Base-by-base conservation (phyloP, 768 basidiomycete genomes). In the Gelatoporia subvermispora region DNA sequence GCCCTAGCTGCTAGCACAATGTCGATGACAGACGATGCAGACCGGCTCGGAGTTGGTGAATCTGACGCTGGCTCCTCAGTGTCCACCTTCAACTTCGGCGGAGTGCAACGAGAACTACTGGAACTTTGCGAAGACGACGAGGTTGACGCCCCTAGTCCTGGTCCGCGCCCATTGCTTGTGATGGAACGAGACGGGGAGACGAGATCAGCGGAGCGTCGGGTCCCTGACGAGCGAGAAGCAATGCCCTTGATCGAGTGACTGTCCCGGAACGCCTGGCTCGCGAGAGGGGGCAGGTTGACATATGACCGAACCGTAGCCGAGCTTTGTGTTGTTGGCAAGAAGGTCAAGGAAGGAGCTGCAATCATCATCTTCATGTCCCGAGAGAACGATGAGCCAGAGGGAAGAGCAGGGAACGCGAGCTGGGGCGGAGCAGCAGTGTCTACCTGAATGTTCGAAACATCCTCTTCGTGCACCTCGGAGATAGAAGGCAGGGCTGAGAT, bases 181-280 rank as follows among this genome's bases (percentile, higher is more conserved):
- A 8, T 17, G 16, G 21, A 17, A 5, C 38, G 38, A 22, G 21
- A 39, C n/a, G 17, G 38, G 38, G 21, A 39, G 5, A 39, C 8
- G 7, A 17, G n/a, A 16, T 39, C 38, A 5, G 21, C 17, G 17
- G 15, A 20, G 24, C 17, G 31, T 21, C 3, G 28, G 25, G 8
- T 34, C 23, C 25, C 38, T 36, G n/a, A 13, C 5, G 41, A 10
- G 35, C 35, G 48, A 22, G 21, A 44, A 28, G 11, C 41, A 49
- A 43, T 28, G 37, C 52, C 50, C 39, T 51, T 45, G 52, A 61
- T 59, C 3, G 60, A 56, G 41, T 58, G 46, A 49, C 56, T 58
- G 18, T 48, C 51, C 15, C 60, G 58, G 54, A 62, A 60, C 11
- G 52, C 50, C 22, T 56, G 48, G 45, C 58, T 59, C 0, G 60